Conservation (phyloP, 495 filamentous ascomycete species). For the Neurospora sp. region DNA sequence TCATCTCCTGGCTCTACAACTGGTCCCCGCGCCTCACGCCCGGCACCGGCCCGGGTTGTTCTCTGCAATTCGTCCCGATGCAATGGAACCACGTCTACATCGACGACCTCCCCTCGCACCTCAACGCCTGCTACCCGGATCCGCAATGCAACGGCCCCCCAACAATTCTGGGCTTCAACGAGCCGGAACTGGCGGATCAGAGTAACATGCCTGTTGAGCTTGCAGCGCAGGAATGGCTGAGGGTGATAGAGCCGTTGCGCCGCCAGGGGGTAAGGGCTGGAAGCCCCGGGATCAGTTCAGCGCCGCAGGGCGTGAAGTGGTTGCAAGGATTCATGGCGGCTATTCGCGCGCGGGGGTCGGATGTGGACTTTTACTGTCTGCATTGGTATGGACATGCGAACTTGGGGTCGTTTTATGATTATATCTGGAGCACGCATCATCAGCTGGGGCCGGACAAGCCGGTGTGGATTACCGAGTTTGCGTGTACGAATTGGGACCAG, state of each 20-base stretch:
- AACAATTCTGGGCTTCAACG: conserved; percentile 10
- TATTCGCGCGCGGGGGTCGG: conserved; percentile 5
- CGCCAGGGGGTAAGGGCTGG: conserved; percentile 2
- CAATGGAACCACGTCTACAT: conserved; percentile 21
- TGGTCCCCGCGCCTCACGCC: conserved; percentile 16
- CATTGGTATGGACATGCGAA: conserved; percentile 15
- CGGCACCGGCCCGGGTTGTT: not conserved
- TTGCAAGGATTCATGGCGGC: conserved; percentile 5
- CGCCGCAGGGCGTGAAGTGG: conserved; percentile 13
- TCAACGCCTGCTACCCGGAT: not conserved
- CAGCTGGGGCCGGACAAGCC: conserved; percentile 14
- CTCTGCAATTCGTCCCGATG: conserved; percentile 15
- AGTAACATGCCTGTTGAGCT: conserved; percentile 13
- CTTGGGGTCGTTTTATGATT: conserved; percentile 17
- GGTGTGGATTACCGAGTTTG: conserved; percentile 18
- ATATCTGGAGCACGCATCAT: conserved; percentile 14
- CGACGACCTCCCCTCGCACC: conserved; percentile 4
- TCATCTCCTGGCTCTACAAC: conserved; percentile 18
- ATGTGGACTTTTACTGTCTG: conserved; percentile 15
- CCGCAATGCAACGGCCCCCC: not conserved
- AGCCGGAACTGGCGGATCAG: conserved; percentile 12
- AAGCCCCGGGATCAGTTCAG: conserved; percentile 12
- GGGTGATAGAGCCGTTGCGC: conserved; percentile 10
- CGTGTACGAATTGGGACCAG: conserved; percentile 13
- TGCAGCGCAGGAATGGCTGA: conserved; percentile 11